phyloP scores from a whole-genome alignment of 1,284 basidiomycete genomes.

The Earliella scabrosa region DNA sequence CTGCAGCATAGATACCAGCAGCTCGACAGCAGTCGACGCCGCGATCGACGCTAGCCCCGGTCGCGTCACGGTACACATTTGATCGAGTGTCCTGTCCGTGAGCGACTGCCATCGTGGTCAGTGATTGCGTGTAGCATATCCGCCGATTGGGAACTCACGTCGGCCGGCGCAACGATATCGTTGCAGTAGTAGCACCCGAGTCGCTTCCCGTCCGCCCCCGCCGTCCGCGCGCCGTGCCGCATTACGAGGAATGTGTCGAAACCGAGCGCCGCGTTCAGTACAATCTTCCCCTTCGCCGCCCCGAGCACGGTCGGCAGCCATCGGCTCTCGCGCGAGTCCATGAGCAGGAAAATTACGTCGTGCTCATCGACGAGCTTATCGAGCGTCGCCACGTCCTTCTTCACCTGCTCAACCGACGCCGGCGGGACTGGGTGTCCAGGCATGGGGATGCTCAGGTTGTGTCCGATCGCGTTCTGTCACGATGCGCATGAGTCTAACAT shows the following conservation, averaged over 20 bases:
- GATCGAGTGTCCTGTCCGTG: conserved; percentile 93
- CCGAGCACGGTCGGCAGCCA: conserved; percentile 95
- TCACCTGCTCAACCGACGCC: conserved; percentile 56
- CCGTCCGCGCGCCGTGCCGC: conserved; percentile 83
- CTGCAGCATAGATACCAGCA: conserved; percentile 88
- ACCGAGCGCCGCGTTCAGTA: conserved; percentile 94
- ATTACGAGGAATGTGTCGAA: conserved; percentile 98
- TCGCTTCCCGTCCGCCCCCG: conserved; percentile 40
- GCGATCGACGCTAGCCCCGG: conserved; percentile 95
- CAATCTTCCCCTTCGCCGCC: conserved; percentile 86
- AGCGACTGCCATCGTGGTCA: too few species aligned
- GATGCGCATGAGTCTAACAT: not conserved
- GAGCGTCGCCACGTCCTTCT: conserved; percentile 71
- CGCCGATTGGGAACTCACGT: conserved; percentile 74
- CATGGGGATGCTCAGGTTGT: conserved; percentile 90
- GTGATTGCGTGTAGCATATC: too few species aligned
- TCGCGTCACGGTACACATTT: conserved; percentile 99
- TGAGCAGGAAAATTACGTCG: conserved; percentile 92
- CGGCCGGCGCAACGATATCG: conserved; percentile 94
- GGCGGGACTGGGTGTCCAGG: conserved; percentile 91
- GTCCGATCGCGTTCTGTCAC: conserved; percentile 78
- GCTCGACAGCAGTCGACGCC: conserved; percentile 88
- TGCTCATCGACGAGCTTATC: conserved; percentile 84
- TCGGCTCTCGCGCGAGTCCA: conserved; percentile 95
- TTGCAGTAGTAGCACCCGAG: conserved; percentile 99